These are phyloP conservation scores for Neurospora sp. DNA, from an alignment of 495 filamentous ascomycete genomes.

Conservation along the genomic window DNA sequence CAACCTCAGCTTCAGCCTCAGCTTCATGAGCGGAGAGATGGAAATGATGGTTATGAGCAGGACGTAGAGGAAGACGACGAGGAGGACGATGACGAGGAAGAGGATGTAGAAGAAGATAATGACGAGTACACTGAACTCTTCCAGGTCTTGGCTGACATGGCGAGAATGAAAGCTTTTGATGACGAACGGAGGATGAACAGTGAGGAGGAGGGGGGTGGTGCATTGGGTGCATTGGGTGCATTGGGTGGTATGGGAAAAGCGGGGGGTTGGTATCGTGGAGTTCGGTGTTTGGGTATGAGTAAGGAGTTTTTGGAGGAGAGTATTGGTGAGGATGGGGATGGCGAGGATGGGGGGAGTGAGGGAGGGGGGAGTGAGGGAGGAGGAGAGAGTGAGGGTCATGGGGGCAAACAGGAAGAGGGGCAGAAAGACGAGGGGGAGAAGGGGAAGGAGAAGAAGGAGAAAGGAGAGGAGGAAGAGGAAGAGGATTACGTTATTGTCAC, in stretches of 20 bases:
- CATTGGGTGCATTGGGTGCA: too few species aligned
- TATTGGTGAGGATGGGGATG: constrained; percentile 9
- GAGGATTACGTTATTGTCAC: neutral
- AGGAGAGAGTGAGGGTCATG: constrained; percentile 17
- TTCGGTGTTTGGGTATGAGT: neutral
- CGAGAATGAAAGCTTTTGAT: neutral
- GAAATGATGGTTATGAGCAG: neutral
- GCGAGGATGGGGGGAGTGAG: neutral
- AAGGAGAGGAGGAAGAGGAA: neutral
- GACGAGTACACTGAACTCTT: neutral
- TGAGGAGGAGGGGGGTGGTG: neutral
- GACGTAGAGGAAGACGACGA: neutral
- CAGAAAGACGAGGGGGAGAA: neutral
- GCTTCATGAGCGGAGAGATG: neutral
- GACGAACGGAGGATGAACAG: neutral
- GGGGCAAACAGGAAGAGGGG: constrained; percentile 1
- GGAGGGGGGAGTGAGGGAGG: neutral
- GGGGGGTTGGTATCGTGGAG: neutral
- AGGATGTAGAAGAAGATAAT: neutral
- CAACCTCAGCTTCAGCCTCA: neutral
- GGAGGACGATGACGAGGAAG: neutral
- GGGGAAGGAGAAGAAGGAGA: neutral
- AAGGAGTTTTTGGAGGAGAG: neutral
- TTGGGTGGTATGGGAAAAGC: neutral
- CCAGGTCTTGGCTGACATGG: neutral